Base-by-base conservation (phyloP, 306 rosid genomes). In the Begonia masoniana region DNA sequence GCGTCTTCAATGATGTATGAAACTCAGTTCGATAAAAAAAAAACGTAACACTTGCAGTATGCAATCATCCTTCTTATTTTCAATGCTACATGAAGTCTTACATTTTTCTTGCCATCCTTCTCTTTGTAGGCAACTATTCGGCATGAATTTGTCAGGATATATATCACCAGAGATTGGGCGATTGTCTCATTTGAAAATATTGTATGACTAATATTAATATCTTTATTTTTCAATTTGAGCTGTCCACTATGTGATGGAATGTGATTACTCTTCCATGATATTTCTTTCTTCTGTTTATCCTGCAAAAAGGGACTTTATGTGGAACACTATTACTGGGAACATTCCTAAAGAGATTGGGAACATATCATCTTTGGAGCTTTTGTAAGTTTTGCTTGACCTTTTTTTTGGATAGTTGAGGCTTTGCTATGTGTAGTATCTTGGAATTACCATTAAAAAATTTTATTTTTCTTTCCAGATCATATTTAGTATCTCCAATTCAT, bases 291-390 rank as follows among this genome's bases (percentile, higher is more conserved):
- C n/a, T n/a, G n/a, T n/a, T n/a, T n/a, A n/a, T n/a, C n/a, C n/a
- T 41, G 68, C 12, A 63, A 47, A 52, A 65, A 92, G 99, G 93
- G 79, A 82, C 71, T 79, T 92, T 60, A 92, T 87, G 99, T 92
- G 95, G 96, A 92, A 87, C 73, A 2, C 74, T 0, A 64, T 92
- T 55, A 76, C 54, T 65, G 99, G 99, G 53, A 80, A 73, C 49
- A 87, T 92, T 63, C 99, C 99, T 2, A 62, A 74, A 78, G 88
- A 83, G 73, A 73, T 92, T 26, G 95, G 96, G 71, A 76, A 79
- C 60, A 74, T 92, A 65, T 77, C 48, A 43, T 53, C 82, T 61
- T 62, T 92, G 79, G 4, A 41, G 62, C 95, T 87, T 54, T 67
- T 92, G 99, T 91, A 83, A 83, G 95, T 79, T 50, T 31, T 31